phyloP scores from a whole-genome alignment of 2,329 filamentous ascomycete genomes.

The Colletotrichum neosansevieriae region DNA sequence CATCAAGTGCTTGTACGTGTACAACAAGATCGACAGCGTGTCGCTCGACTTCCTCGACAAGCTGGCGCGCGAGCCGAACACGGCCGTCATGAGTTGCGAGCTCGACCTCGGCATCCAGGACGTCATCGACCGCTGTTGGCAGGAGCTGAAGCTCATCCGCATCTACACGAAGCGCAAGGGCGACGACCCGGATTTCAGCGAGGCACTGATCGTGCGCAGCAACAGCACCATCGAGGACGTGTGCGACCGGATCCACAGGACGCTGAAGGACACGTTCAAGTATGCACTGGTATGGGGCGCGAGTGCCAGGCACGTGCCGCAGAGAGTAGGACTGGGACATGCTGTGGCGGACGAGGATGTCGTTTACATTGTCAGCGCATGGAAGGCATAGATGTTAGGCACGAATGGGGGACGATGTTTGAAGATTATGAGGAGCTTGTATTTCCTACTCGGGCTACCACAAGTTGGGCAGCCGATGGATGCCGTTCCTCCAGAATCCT shows the following conservation, averaged over 20 bases:
- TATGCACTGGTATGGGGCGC: slow-evolving; percentile 98
- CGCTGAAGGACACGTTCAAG: slow-evolving; percentile 98
- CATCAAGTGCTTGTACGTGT: slow-evolving; percentile 94
- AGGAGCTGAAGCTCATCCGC: slow-evolving; percentile 88
- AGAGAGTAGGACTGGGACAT: slow-evolving; percentile 90
- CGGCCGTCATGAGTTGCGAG: slow-evolving; percentile 97
- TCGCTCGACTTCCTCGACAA: slow-evolving; percentile 93
- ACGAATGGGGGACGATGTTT: slow-evolving; percentile 13
- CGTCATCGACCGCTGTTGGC: slow-evolving; percentile 95
- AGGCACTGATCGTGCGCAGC: slow-evolving; percentile 91
- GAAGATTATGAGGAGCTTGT: slow-evolving; percentile 25
- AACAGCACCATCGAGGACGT: slow-evolving; percentile 96
- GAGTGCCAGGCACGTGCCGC: slow-evolving; percentile 93
- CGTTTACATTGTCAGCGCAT: slow-evolving; percentile 75
- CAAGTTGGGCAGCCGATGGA: slow-evolving; percentile 26
- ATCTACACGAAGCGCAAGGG: slow-evolving; percentile 98
- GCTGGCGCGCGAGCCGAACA: slow-evolving; percentile 91
- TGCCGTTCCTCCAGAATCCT: slow-evolving; percentile 30
- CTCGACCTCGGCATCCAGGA: slow-evolving; percentile 93
- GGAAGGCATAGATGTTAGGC: slow-evolving; percentile 63
- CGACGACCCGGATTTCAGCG: slow-evolving; percentile 86
- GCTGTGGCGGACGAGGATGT: slow-evolving; percentile 78
- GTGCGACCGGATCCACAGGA: slow-evolving; percentile 94
- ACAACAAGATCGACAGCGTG: slow-evolving; percentile 99
- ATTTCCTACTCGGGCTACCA: slow-evolving; percentile 30